Percentiles rank a stretch among this genome's conserved stretches.
These are phyloP conservation scores for Rhododendron henanense DNA, from an alignment of 148 eudicot genomes.

Conservation along the genomic window DNA sequence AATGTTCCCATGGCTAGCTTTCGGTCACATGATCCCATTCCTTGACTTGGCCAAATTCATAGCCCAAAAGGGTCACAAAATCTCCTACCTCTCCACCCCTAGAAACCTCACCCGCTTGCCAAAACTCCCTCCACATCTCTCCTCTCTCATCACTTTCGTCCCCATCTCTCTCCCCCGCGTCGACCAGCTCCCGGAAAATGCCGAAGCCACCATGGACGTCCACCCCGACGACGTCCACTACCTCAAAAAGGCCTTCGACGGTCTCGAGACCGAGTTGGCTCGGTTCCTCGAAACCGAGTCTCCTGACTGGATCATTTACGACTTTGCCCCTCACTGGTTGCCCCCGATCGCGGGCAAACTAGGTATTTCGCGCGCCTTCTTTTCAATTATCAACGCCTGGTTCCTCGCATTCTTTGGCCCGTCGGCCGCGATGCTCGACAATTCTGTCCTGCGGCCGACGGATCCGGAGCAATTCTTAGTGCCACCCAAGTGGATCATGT, in stretches of 20 bases:
- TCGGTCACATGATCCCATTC: slow-evolving; percentile 32
- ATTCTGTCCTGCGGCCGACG: neutral
- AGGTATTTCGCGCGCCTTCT: slow-evolving; percentile 13
- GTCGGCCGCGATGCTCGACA: neutral
- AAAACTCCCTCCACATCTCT: slow-evolving; percentile 18
- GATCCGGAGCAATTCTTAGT: slow-evolving; percentile 1
- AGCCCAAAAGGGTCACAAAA: slow-evolving; percentile 27
- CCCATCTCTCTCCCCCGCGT: slow-evolving; percentile 18
- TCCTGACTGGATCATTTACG: slow-evolving; percentile 36
- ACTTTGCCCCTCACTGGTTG: slow-evolving; percentile 26
- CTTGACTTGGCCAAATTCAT: slow-evolving; percentile 22
- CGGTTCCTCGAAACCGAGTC: slow-evolving; percentile 1
- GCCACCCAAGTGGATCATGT: slow-evolving; percentile 12
- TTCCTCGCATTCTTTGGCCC: slow-evolving; percentile 15
- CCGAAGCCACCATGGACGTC: slow-evolving; percentile 32
- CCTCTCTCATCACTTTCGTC: slow-evolving; percentile 10
- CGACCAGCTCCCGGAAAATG: slow-evolving; percentile 17
- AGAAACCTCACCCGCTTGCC: slow-evolving; percentile 36
- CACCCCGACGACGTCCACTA: slow-evolving; percentile 13
- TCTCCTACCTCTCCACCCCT: slow-evolving; percentile 34
- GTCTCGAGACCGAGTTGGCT: slow-evolving; percentile 15
- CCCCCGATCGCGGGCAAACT: slow-evolving; percentile 12
- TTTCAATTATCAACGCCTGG: slow-evolving; percentile 15
- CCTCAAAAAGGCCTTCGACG: slow-evolving; percentile 31
- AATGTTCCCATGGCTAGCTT: slow-evolving; percentile 32